A percentile compares a stretch with the other conserved stretches of the same genome.
Conservation (phyloP, 768 basidiomycete genomes). For the Suillus paluster region DNA sequence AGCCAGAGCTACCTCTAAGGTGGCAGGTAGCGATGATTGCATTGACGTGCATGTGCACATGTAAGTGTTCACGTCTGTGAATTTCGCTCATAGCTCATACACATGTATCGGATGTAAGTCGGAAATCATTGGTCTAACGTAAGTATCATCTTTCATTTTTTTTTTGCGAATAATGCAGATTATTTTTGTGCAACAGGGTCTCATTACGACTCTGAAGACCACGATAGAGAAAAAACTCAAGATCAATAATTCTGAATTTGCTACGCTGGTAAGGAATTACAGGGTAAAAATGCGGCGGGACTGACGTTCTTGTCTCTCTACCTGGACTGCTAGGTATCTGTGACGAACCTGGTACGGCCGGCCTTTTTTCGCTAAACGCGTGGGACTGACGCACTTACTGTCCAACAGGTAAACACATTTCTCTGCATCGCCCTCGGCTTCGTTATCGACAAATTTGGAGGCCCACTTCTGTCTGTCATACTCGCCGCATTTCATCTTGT, state of each 20-base stretch:
- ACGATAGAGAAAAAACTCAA: conserved; percentile 46
- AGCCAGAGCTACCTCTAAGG: conserved; percentile 36
- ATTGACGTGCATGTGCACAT: conserved; percentile 45
- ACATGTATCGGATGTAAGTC: conserved; percentile 30
- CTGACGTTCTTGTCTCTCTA: not conserved
- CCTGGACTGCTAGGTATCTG: conserved; percentile 30
- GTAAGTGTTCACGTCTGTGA: conserved; percentile 29
- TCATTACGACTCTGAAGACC: conserved; percentile 46
- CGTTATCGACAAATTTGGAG: conserved; percentile 47
- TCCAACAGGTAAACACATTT: conserved; percentile 43
- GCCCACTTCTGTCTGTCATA: conserved; percentile 40
- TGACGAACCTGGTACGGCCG: conserved; percentile 39
- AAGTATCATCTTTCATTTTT: conserved; percentile 15
- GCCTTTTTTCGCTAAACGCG: not conserved
- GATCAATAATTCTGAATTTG: conserved; percentile 50
- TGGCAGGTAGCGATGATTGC: conserved; percentile 42
- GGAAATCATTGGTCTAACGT: conserved; percentile 50
- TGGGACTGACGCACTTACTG: not conserved
- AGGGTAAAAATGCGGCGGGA: not conserved
- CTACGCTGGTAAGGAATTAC: conserved; percentile 38
- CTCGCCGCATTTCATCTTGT: conserved; percentile 42
- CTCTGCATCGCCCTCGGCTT: conserved; percentile 46
- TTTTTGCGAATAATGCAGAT: not conserved
- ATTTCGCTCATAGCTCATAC: conserved; percentile 1
- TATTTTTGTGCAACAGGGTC: conserved; percentile 27